phyloP scores from a whole-genome alignment of 345 rosid species.

The Draba incana region DNA sequence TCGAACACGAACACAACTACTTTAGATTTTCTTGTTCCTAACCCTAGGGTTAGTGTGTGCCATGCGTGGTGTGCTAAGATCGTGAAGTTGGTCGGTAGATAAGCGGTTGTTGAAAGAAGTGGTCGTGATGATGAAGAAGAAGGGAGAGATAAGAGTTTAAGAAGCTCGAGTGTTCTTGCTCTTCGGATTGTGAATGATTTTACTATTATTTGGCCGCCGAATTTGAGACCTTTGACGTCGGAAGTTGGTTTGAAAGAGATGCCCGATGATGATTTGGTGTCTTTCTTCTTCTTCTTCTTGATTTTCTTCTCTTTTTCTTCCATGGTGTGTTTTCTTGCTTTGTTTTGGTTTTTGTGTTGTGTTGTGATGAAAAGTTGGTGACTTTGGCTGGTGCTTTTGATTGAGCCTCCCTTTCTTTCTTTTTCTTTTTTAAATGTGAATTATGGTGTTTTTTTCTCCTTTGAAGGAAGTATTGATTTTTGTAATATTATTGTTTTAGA shows the following conservation, averaged over 20 bases:
- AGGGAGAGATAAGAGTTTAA: conserved; percentile 76
- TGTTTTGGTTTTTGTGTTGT: neutral
- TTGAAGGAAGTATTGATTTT: conserved; percentile 15
- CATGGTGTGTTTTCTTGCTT: conserved; percentile 44
- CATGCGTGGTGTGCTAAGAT: conserved; percentile 95
- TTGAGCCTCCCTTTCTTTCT: conserved; percentile 20
- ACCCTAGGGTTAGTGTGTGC: conserved; percentile 92
- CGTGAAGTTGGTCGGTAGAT: conserved; percentile 90
- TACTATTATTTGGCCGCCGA: conserved; percentile 89
- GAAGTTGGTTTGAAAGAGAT: conserved; percentile 73
- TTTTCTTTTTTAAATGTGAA: neutral
- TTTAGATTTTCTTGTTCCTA: conserved; percentile 87
- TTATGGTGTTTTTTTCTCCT: conserved; percentile 22
- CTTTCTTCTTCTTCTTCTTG: conserved; percentile 72
- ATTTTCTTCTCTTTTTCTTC: conserved; percentile 62
- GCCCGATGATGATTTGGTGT: conserved; percentile 61
- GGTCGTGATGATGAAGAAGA: conserved; percentile 48
- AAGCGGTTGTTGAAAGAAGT: conserved; percentile 80
- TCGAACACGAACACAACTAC: conserved; percentile 82
- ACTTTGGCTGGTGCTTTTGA: conserved; percentile 37
- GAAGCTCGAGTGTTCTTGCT: conserved; percentile 78
- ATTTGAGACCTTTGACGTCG: conserved; percentile 85
- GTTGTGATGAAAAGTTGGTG: conserved; percentile 28
- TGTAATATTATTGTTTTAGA: conserved; percentile 9
- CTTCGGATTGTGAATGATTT: conserved; percentile 93